These are phyloP conservation scores for Pythium rhizo-oryzae DNA, from an alignment of 352 stramenopile species.

Conservation along the genomic window DNA sequence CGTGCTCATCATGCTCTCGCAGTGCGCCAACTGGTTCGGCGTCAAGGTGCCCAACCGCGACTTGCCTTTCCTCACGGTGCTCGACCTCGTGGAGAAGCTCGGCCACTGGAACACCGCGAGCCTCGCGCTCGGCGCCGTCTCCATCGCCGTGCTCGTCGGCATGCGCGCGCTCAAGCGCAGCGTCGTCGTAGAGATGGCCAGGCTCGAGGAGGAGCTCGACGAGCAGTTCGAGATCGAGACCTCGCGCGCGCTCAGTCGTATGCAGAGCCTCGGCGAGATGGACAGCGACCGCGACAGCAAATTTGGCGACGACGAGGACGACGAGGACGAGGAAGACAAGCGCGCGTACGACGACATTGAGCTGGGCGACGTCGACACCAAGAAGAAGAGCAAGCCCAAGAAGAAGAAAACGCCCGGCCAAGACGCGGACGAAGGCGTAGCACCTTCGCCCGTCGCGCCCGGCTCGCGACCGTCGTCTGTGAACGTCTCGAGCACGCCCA, in stretches of 20 bases:
- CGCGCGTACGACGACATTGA: conserved; percentile 24
- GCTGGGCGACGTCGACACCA: conserved; percentile 19
- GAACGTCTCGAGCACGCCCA: conserved; percentile 8
- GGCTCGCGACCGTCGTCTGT: conserved; percentile 17
- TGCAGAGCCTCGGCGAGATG: conserved; percentile 28
- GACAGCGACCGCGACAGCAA: conserved; percentile 24
- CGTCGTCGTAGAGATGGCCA: conserved; percentile 46
- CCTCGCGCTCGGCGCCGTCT: conserved; percentile 60
- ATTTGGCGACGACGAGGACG: conserved; percentile 3
- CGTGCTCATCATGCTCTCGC: conserved; percentile 91
- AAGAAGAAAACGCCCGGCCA: conserved; percentile 4
- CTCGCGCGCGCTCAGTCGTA: conserved; percentile 32
- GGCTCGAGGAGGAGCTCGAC: conserved; percentile 38
- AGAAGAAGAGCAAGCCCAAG: conserved; percentile 10
- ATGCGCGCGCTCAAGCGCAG: conserved; percentile 48
- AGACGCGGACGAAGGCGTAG: conserved; percentile 6
- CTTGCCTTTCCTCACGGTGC: conserved; percentile 60
- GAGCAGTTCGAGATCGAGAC: conserved; percentile 57
- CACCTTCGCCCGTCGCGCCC: conserved; percentile 30
- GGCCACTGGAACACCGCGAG: conserved; percentile 73
- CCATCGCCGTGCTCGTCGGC: conserved; percentile 55
- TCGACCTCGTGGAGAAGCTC: conserved; percentile 58
- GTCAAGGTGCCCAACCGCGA: conserved; percentile 59
- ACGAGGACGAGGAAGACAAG: background rate
- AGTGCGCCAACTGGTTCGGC: conserved; percentile 87